phyloP scores from a whole-genome alignment of 2,329 filamentous ascomycete species.

The Diaporthe ampelina region DNA sequence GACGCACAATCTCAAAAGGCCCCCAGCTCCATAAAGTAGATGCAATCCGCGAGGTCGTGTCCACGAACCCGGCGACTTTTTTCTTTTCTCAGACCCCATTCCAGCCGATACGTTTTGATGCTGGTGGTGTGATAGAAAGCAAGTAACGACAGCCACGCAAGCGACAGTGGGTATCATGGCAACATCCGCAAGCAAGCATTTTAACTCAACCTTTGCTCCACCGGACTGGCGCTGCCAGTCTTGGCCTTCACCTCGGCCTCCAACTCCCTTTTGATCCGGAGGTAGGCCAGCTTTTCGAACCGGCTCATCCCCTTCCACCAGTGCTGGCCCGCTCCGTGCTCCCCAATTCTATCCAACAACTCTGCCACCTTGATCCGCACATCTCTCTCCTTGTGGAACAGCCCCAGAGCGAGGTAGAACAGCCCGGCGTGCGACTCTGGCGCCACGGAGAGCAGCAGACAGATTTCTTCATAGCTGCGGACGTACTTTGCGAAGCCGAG shows the following conservation, averaged over 20 bases:
- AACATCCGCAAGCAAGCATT: constrained; percentile 18
- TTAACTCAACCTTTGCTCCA: constrained; percentile 66
- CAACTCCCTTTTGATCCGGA: constrained; percentile 79
- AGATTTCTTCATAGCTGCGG: constrained; percentile 86
- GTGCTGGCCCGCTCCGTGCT: constrained; percentile 91
- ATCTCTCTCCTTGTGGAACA: constrained; percentile 89
- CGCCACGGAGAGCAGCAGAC: constrained; percentile 83
- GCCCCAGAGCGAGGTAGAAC: constrained; percentile 90
- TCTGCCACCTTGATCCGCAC: constrained; percentile 84
- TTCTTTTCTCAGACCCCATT: not conserved
- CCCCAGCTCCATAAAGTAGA: not conserved
- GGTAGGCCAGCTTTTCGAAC: constrained; percentile 90
- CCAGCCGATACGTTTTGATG: not conserved
- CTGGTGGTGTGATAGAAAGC: constrained; percentile 13
- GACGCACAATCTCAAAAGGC: constrained; percentile 12
- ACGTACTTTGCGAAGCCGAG: constrained; percentile 82
- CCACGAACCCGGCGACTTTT: not conserved
- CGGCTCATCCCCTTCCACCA: constrained; percentile 91
- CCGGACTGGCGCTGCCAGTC: constrained; percentile 48
- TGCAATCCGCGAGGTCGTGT: constrained; percentile 1
- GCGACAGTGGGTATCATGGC: constrained; percentile 38
- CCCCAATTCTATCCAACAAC: constrained; percentile 83
- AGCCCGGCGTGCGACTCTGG: constrained; percentile 89
- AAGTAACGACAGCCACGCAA: constrained; percentile 34
- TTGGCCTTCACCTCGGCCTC: constrained; percentile 65